These are phyloP conservation scores for Neurospora sp. DNA, from an alignment of 495 filamentous ascomycete species.

Conservation along the genomic window DNA sequence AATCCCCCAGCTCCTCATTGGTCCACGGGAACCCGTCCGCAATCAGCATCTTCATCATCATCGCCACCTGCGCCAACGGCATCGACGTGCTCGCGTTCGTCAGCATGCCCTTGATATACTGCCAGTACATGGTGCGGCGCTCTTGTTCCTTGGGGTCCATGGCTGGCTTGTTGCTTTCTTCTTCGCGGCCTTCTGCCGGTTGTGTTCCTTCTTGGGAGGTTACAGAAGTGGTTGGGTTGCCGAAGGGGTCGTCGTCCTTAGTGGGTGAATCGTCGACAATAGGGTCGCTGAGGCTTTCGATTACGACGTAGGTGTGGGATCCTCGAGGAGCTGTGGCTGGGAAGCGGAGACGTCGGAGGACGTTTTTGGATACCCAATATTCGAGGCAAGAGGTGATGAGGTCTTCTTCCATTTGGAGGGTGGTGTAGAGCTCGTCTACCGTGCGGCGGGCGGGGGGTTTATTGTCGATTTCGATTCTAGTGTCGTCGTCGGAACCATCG, in stretches of 20 bases:
- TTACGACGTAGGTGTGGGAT: conserved; percentile 24
- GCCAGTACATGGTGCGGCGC: conserved; percentile 75
- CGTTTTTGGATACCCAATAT: conserved; percentile 77
- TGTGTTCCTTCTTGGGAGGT: neutral
- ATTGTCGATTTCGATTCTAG: neutral
- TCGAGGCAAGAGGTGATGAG: conserved; percentile 67
- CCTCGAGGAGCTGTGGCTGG: neutral
- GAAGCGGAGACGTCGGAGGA: conserved; percentile 51
- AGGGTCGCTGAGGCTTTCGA: conserved; percentile 28
- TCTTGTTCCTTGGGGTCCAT: conserved; percentile 51
- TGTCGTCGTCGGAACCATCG: conserved; percentile 10
- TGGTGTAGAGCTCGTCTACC: conserved; percentile 49
- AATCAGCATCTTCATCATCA: conserved; percentile 90
- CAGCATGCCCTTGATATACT: conserved; percentile 89
- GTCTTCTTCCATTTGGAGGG: conserved; percentile 65
- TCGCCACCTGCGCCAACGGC: conserved; percentile 68
- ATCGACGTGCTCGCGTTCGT: conserved; percentile 74
- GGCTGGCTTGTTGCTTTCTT: neutral
- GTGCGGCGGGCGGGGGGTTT: conserved; percentile 37
- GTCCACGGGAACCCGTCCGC: conserved; percentile 76
- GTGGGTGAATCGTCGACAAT: conserved; percentile 16
- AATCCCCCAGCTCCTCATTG: conserved; percentile 63
- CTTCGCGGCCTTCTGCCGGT: neutral
- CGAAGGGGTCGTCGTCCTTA: neutral
- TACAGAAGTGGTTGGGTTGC: neutral